A percentile compares a stretch with the other conserved stretches of the same genome.
These are phyloP conservation scores for Sungouiella blattae DNA, from an alignment of 805 yeast genomes.

Conservation along the genomic window DNA sequence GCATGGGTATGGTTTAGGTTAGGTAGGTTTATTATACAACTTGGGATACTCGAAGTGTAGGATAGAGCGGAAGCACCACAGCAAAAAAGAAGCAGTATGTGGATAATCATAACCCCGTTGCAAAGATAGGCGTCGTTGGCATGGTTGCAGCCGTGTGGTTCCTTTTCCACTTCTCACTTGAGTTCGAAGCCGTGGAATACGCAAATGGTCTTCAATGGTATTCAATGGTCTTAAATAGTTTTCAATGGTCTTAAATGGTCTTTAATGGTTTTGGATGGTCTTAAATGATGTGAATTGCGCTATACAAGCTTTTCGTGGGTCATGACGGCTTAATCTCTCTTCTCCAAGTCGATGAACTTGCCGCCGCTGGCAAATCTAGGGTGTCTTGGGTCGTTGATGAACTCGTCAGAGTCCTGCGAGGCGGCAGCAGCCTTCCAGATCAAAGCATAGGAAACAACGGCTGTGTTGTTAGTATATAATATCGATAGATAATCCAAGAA, in stretches of 20 bases:
- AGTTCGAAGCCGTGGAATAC: no score
- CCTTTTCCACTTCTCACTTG: no score
- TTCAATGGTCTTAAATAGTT: no score
- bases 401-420: conserved; percentile 71
- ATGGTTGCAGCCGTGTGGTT: no score
- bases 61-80: no score
- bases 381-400: conserved; percentile 93
- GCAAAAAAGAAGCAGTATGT: no score
- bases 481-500: no score
- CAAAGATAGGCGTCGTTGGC: no score
- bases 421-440: conserved; percentile 67
- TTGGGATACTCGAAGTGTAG: no score
- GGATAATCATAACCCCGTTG: no score
- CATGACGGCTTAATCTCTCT: conserved; percentile 20
- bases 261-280: not conserved
- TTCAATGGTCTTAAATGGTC: not conserved
- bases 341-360: conserved; percentile 35
- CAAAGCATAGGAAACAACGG: conserved; percentile 63
- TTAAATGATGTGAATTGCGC: not conserved
- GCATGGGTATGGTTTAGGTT: conserved; percentile 1
- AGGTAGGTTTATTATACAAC: not conserved
- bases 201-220: no score
- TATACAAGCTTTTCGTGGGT: not conserved
- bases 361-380: conserved; percentile 71
- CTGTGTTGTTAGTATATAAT: conserved; percentile 30